A percentile compares a stretch with the other conserved stretches of the same genome.
phyloP scores from a whole-genome alignment of 495 filamentous ascomycete genomes.

The Delitschia confertaspora region DNA sequence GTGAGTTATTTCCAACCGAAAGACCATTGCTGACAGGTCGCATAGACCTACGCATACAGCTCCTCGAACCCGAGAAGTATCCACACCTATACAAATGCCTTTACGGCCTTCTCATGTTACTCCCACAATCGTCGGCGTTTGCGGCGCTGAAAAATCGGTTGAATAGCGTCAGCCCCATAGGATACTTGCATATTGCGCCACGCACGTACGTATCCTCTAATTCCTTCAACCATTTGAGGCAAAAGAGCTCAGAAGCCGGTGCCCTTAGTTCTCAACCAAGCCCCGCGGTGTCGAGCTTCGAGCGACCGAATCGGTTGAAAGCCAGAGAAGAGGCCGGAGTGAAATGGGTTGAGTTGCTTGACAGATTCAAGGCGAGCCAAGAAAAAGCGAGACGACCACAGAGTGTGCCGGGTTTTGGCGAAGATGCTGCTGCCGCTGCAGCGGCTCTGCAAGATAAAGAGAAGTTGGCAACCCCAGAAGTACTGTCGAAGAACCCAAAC shows the following conservation, averaged over 20 bases:
- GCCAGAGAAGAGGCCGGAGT: slow-evolving; percentile 74
- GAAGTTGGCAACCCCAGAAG: slow-evolving; percentile 14
- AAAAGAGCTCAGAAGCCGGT: slow-evolving; percentile 29
- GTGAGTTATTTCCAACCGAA: neutral
- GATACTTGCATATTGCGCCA: slow-evolving; percentile 78
- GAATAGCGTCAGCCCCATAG: slow-evolving; percentile 93
- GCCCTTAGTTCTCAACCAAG: slow-evolving; percentile 22
- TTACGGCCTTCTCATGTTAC: slow-evolving; percentile 93
- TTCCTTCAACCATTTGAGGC: slow-evolving; percentile 32
- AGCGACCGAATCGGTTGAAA: slow-evolving; percentile 76
- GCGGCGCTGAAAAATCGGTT: slow-evolving; percentile 93
- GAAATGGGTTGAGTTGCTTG: slow-evolving; percentile 88
- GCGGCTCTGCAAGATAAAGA: slow-evolving; percentile 27
- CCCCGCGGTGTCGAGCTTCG: slow-evolving; percentile 43
- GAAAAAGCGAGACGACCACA: slow-evolving; percentile 59
- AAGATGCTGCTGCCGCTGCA: slow-evolving; percentile 11
- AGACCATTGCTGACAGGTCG: neutral
- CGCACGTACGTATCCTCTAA: slow-evolving; percentile 58
- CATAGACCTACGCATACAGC: slow-evolving; percentile 82
- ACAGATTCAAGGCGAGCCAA: slow-evolving; percentile 87
- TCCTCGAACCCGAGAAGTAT: slow-evolving; percentile 95
- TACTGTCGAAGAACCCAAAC: slow-evolving; percentile 11
- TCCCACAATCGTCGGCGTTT: slow-evolving; percentile 95
- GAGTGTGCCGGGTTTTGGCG: slow-evolving; percentile 28
- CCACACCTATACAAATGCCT: slow-evolving; percentile 97